These are phyloP conservation scores for Termitomyces sp. DNA, from an alignment of 768 basidiomycete genomes.

Conservation along the genomic window DNA sequence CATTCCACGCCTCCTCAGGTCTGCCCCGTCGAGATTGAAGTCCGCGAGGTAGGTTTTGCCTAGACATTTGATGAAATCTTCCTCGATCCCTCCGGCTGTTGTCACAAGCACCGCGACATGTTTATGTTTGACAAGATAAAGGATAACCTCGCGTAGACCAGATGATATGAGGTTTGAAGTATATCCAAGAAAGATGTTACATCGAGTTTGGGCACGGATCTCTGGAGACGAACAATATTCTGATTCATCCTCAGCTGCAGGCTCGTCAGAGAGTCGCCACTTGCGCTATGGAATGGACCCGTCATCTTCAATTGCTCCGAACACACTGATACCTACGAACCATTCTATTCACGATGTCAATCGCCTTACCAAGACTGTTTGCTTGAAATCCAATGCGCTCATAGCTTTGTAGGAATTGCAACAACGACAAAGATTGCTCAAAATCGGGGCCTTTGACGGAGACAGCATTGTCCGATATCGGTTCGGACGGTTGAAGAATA, in stretches of 20 bases:
- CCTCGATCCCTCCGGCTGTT: conserved; percentile 97
- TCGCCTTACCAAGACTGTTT: conserved; percentile 84
- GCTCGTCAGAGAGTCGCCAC: conserved; percentile 89
- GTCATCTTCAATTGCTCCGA: background rate
- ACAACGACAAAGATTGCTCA: conserved; percentile 58
- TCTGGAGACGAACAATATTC: conserved; percentile 56
- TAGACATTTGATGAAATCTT: conserved; percentile 98
- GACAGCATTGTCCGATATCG: conserved; percentile 56
- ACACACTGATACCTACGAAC: conserved; percentile 31
- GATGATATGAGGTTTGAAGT: conserved; percentile 99
- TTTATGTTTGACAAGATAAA: conserved; percentile 88
- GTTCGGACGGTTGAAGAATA: conserved; percentile 72
- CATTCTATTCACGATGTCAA: conserved; percentile 92
- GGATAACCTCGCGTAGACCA: conserved; percentile 88
- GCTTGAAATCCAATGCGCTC: conserved; percentile 96
- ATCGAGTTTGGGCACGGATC: conserved; percentile 66
- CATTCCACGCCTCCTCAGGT: conserved; percentile 83
- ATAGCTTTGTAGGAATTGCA: conserved; percentile 71
- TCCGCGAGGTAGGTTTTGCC: conserved; percentile 95
- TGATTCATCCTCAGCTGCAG: conserved; percentile 60
- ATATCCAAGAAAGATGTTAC: conserved; percentile 92
- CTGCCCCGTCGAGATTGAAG: conserved; percentile 88
- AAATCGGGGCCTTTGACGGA: conserved; percentile 88
- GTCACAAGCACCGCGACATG: conserved; percentile 90
- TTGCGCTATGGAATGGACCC: conserved; percentile 46